A percentile compares a stretch with the other conserved stretches of the same genome.
These are phyloP conservation scores for Isatis lusitanica DNA, from an alignment of 441 rosid species.

Conservation along the genomic window DNA sequence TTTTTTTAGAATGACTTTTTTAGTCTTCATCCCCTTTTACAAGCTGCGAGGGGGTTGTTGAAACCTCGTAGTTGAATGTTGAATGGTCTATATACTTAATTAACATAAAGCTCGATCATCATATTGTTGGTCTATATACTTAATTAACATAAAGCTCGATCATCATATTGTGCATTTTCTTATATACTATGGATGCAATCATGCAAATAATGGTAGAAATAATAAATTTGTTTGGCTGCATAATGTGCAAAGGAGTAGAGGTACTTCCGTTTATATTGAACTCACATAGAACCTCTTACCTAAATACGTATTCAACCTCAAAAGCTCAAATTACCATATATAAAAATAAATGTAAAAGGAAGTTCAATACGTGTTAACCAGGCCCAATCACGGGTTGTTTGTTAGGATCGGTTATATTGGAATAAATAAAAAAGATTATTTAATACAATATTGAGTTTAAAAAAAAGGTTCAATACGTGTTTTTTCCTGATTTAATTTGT, in stretches of 20 bases:
- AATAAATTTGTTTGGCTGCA: neutral
- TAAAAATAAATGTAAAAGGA: neutral
- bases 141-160: neutral
- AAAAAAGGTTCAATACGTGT: neutral
- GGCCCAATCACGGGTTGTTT: too few relatives aligned
- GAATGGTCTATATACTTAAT: neutral
- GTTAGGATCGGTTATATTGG: too few relatives aligned
- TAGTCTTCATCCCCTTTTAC: slow-evolving; percentile 1
- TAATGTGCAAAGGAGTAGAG: neutral
- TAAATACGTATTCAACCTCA: neutral
- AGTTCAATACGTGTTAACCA: neutral
- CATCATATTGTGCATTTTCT: neutral
- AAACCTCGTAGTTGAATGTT: slow-evolving; percentile 15
- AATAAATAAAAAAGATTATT: too few relatives aligned
- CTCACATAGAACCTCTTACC: neutral
- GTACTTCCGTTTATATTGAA: neutral
- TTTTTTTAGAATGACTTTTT: neutral
- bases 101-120: neutral
- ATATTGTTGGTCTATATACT: neutral
- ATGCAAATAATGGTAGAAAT: neutral
- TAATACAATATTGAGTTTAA: too few relatives aligned
- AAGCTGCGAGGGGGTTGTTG: slow-evolving; percentile 18
- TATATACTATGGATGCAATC: neutral
- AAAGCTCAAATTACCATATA: neutral
- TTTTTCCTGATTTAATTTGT: neutral